Evolutionary conservation across 805 yeast genomes (phyloP), one percentile per base, ranked within the genome.

Genomic region (Sporopachydermia quercuum): DNA sequence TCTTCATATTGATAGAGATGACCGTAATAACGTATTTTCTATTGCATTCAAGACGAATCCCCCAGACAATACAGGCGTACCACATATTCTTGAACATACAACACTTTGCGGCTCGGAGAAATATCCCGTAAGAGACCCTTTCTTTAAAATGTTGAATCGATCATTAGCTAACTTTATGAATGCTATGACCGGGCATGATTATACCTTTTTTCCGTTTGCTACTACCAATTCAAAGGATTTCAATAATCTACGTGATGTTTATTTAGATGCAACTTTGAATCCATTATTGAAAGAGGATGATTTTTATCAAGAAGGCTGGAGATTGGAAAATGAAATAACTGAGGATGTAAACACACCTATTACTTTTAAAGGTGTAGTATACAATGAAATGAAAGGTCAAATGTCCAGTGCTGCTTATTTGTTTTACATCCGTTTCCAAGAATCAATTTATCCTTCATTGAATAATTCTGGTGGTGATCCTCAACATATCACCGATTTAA

Each of bases 331-430:
- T 47, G 71, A 70, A 40, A 68, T 65, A 40, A 58, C 75, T 4
- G 57, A 66, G 4, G 86, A 87, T 53, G 61, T 63, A 13, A 43
- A 49, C 0, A 67, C 83, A 11, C 81, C 84, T 1, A 53, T 91
- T 35, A 65, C 63, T 3, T 84, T 85, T 58, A 91, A 91, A 58
- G 98, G 98, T 37, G 98, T 91, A 23, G 98, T 91, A 2, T 91
- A 82, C 56, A 91, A 91, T 55, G 98, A 91, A 61, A 91, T 91
- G 98, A 91, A 91, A 59, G 98, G 98, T 5, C 96, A 89, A 58
- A 74, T 84, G 53, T 81, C 95, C 0, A 89, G 85, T 56, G 73
- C 95, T 0, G 74, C 87, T 2, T 91, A 91, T 57, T 71, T 78
- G 46, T 86, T 70, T 55, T 89, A 87, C 74, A 83, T 78, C 51